Percentiles rank a stretch among this genome's conserved stretches.
Conservation (phyloP, 805 yeast species). For the Kodamaea restingae region DNA sequence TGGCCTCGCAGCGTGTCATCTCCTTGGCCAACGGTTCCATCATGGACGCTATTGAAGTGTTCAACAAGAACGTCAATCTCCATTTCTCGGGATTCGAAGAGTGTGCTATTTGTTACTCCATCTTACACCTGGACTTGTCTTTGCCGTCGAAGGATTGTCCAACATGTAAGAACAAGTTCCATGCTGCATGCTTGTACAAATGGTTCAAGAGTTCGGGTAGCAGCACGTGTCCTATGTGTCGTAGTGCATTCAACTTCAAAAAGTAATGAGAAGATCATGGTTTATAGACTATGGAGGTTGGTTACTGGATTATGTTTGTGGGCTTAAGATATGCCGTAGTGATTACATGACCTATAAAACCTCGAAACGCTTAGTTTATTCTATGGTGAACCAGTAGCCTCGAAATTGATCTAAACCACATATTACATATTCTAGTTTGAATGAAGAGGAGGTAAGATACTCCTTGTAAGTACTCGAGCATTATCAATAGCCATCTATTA, state of each 20-base stretch:
- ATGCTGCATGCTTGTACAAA: conserved; percentile 90
- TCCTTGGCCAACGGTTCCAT: conserved; percentile 71
- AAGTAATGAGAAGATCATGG: background rate
- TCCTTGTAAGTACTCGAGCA: no score
- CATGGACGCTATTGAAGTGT: conserved; percentile 61
- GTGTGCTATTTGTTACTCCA: conserved; percentile 94
- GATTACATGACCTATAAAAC: no score
- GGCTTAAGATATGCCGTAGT: no score
- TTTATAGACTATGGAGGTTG: background rate
- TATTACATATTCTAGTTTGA: no score
- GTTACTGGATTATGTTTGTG: no score
- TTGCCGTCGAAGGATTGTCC: conserved; percentile 85
- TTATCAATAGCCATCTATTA: no score
- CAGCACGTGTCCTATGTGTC: conserved; percentile 92
- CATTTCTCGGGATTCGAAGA: conserved; percentile 94
- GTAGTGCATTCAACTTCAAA: conserved; percentile 56
- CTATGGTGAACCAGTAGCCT: no score
- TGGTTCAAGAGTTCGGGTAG: conserved; percentile 96
- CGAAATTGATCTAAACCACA: no score
- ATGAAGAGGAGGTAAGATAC: no score
- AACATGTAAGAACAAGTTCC: conserved; percentile 91
- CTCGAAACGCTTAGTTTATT: no score
- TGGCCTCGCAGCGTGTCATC: conserved; percentile 83
- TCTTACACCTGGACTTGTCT: conserved; percentile 84
- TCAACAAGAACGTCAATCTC: conserved; percentile 69